Evolutionary conservation across 306 rosid genomes (phyloP).

Genomic region (Betula pendula): DNA sequence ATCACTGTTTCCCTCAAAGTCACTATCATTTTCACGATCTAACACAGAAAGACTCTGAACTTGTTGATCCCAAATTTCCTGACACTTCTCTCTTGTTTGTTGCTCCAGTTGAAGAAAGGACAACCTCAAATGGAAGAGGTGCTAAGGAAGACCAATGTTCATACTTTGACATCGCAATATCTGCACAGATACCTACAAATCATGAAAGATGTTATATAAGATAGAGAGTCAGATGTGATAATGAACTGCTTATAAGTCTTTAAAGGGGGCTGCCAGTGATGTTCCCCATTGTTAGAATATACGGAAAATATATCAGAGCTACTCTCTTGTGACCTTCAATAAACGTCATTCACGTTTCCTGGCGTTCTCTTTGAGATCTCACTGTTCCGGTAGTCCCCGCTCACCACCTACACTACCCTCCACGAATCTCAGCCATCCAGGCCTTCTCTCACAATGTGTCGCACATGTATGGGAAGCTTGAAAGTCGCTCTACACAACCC

Average conservation of each 20-base stretch:
- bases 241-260: conserved; percentile 2
- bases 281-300: too few species aligned
- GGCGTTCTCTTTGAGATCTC: too few species aligned
- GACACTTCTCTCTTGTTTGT: conserved; percentile 97
- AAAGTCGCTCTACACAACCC: too few species aligned
- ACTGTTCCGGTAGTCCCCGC: too few species aligned
- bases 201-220: too few species aligned
- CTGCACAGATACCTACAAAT: conserved; percentile 80
- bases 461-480: too few species aligned
- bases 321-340: too few species aligned
- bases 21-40: conserved; percentile 87
- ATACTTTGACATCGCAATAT: conserved; percentile 82
- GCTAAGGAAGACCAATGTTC: conserved; percentile 97
- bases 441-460: too few species aligned
- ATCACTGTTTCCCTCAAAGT: conserved; percentile 93
- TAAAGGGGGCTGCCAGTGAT: not conserved
- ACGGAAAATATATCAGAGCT: too few species aligned
- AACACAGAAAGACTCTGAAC: conserved; percentile 74
- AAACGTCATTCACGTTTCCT: too few species aligned
- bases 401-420: too few species aligned
- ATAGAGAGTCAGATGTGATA: conserved; percentile 23
- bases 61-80: conserved; percentile 97
- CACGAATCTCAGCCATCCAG: too few species aligned
- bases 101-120: conserved; percentile 98
- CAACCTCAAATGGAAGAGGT: conserved; percentile 99